Evolutionary conservation across 257 asterid species (phyloP).

Genomic region (Solanum appendiculatum): DNA sequence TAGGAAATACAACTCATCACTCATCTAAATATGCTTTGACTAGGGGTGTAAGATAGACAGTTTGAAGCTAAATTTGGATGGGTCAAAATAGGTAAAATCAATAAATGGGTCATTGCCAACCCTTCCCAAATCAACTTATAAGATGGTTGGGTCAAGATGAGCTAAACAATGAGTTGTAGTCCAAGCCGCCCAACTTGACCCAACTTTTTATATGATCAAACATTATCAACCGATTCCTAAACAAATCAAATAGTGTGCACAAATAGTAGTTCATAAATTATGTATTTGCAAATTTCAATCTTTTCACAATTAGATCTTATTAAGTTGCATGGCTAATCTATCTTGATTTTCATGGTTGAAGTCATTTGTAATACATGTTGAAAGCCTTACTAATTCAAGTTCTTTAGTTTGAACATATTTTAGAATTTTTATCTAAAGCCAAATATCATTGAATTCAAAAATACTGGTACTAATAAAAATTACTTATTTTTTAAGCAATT

Average conservation of each 20-base stretch:
- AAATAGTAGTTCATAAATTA: neutral
- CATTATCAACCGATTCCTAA: neutral
- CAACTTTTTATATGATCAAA: too few relatives aligned
- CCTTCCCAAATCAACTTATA: neutral
- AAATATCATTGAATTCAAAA: too few relatives aligned
- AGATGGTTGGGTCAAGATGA: neutral
- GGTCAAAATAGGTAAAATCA: neutral
- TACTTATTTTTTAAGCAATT: too few relatives aligned
- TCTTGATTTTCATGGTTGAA: neutral
- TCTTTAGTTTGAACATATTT: conserved; percentile 7
- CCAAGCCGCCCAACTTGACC: neutral
- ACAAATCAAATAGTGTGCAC: neutral
- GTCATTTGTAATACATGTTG: neutral
- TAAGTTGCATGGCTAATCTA: neutral
- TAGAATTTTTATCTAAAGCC: neutral
- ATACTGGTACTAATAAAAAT: neutral
- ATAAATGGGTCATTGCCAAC: too few relatives aligned
- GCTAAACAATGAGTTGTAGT: too few relatives aligned
- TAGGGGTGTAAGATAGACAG: neutral
- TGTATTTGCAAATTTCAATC: neutral
- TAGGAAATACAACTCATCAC: neutral
- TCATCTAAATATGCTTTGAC: neutral
- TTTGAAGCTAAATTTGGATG: neutral
- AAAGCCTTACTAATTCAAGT: conserved; percentile 43
- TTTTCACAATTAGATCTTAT: too few relatives aligned